phyloP scores from a whole-genome alignment of 2,329 filamentous ascomycete species.

The Macrophomina phaseolina region DNA sequence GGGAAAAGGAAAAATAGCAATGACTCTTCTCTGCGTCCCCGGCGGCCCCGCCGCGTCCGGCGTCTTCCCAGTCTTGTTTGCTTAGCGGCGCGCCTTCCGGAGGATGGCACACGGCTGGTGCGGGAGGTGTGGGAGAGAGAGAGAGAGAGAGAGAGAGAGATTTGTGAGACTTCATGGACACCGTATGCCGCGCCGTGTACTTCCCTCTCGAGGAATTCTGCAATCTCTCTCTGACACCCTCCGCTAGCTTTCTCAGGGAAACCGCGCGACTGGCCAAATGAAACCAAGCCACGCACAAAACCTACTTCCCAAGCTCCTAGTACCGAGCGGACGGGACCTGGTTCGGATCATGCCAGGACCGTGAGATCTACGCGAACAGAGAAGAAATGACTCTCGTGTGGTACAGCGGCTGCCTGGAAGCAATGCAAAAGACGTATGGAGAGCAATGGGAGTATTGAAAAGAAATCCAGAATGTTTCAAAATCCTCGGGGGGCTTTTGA shows the following conservation, averaged over 20 bases:
- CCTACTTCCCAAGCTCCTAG: constrained; percentile 5
- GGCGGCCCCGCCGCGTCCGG: no score
- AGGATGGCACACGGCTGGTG: constrained; percentile 17
- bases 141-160: no score
- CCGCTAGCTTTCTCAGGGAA: constrained; percentile 4
- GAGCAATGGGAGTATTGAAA: background rate
- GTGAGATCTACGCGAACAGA: background rate
- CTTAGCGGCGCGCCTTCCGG: constrained; percentile 39
- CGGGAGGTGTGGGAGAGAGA: no score
- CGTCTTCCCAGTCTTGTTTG: no score
- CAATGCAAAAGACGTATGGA: background rate
- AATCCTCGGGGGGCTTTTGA: background rate
- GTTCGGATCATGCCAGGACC: constrained; percentile 18
- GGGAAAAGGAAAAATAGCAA: no score
- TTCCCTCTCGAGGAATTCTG: background rate
- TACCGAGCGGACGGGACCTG: constrained; percentile 24
- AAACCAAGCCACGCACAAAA: constrained; percentile 17
- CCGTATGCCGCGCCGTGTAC: constrained; percentile 26
- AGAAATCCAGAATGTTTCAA: background rate
- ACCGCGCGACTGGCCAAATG: constrained; percentile 18
- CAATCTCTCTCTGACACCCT: constrained; percentile 24
- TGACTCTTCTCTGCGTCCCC: no score
- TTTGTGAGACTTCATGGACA: constrained; percentile 6
- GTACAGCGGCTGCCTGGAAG: background rate
- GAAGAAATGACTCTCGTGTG: background rate